phyloP scores from a whole-genome alignment of 148 eudicot species.

The Vaccinium darrowii region DNA sequence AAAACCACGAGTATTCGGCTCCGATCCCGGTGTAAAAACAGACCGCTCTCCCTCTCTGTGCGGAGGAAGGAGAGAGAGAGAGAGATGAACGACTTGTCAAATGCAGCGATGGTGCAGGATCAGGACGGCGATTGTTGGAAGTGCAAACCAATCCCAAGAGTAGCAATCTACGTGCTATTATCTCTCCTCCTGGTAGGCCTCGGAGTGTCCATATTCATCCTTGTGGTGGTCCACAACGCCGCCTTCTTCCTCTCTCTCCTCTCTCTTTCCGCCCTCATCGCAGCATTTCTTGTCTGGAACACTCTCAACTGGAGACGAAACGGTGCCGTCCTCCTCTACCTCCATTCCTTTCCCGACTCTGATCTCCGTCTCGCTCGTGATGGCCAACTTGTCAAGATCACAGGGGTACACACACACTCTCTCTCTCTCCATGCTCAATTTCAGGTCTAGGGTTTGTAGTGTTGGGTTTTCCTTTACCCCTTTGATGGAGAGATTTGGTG shows the following conservation, averaged over 20 bases:
- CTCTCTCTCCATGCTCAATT: neutral
- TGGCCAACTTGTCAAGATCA: conserved; percentile 58
- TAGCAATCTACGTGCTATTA: conserved; percentile 29
- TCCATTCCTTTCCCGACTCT: conserved; percentile 41
- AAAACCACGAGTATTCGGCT: too few species aligned
- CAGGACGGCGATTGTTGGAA: conserved; percentile 16
- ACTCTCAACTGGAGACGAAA: conserved; percentile 23
- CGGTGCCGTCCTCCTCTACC: conserved; percentile 30
- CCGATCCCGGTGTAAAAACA: too few species aligned
- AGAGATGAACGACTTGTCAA: conserved; percentile 41
- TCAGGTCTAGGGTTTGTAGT: conserved; percentile 7
- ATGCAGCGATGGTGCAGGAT: conserved; percentile 17
- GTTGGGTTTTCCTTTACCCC: too few species aligned
- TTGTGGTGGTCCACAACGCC: conserved; percentile 42
- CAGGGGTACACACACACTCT: conserved; percentile 36
- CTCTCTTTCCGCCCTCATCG: conserved; percentile 28
- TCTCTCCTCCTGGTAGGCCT: conserved; percentile 35
- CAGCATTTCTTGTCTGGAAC: conserved; percentile 40
- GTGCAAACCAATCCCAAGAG: conserved; percentile 30
- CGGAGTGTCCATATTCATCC: conserved; percentile 39
- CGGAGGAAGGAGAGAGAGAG: neutral
- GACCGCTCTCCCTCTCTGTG: neutral
- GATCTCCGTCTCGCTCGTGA: conserved; percentile 42
- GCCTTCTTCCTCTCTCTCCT: conserved; percentile 34
- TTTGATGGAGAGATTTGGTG: too few species aligned